Percentiles rank a stretch among this genome's conserved stretches.
phyloP scores from a whole-genome alignment of 805 yeast species.

The Kuraishia molischiana region DNA sequence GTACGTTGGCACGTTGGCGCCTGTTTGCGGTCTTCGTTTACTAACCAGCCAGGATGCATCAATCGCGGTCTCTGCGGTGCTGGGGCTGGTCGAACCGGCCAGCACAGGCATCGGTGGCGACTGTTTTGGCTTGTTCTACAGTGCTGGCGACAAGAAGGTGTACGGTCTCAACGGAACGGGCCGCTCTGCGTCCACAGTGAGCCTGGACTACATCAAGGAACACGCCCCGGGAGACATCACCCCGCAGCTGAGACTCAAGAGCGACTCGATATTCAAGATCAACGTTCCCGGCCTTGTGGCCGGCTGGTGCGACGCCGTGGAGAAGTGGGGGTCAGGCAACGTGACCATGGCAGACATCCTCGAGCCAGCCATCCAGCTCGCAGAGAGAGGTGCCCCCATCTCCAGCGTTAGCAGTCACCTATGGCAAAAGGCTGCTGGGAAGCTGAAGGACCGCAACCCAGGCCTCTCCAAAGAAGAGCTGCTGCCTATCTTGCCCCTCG shows the following conservation, averaged over 20 bases:
- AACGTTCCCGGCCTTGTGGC: conserved; percentile 77
- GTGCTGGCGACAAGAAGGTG: conserved; percentile 37
- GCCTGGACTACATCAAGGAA: conserved; percentile 36
- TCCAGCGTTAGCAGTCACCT: conserved; percentile 42
- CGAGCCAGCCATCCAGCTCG: conserved; percentile 58
- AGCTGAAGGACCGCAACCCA: conserved; percentile 26
- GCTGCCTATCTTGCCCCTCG: conserved; percentile 26
- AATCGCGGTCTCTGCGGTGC: conserved; percentile 47
- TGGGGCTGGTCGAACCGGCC: conserved; percentile 46
- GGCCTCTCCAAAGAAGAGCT: conserved; percentile 15
- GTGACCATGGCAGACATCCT: conserved; percentile 48
- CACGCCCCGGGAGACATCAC: conserved; percentile 29
- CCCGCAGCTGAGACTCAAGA: conserved; percentile 36
- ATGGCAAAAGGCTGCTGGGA: conserved; percentile 34
- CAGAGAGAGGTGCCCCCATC: conserved; percentile 59
- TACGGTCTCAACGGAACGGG: conserved; percentile 74
- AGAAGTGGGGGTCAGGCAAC: conserved; percentile 65
- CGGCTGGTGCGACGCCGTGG: conserved; percentile 67
- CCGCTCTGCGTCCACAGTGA: conserved; percentile 42
- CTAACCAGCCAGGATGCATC: conserved; percentile 34
- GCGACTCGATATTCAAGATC: conserved; percentile 44
- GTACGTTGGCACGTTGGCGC: background rate
- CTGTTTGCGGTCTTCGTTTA: too few species aligned
- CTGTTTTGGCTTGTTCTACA: conserved; percentile 54
- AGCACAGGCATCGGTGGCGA: conserved; percentile 64